Conservation (phyloP, 2,329 filamentous ascomycete genomes). For the Cladophialophora bantiana region DNA sequence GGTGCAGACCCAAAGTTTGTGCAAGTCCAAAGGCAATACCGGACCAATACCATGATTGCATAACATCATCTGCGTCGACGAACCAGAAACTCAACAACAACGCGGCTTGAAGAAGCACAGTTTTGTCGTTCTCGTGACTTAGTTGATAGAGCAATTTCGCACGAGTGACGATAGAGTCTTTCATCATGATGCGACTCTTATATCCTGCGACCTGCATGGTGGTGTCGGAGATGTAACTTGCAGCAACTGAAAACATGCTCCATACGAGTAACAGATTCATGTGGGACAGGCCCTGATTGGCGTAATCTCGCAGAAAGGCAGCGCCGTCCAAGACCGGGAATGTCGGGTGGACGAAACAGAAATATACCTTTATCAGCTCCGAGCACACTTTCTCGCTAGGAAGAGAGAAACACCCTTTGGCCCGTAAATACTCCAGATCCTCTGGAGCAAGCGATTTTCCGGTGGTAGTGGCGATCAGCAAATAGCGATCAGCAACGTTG, state of each 20-base stretch:
- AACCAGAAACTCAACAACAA: constrained; percentile 9
- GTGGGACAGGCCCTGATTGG: background rate
- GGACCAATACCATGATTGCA: background rate
- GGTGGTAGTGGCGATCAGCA: background rate
- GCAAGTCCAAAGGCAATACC: background rate
- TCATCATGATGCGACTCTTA: background rate
- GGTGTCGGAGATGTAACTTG: constrained; percentile 2
- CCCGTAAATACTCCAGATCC: constrained; percentile 4
- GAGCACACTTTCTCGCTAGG: background rate
- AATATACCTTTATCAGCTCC: background rate
- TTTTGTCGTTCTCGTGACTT: constrained; percentile 5
- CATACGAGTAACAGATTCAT: constrained; percentile 6
- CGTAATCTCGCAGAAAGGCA: background rate
- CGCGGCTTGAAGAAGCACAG: background rate
- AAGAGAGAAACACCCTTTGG: constrained; percentile 12
- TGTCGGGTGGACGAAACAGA: background rate
- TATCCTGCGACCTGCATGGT: background rate
- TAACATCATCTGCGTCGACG: background rate
- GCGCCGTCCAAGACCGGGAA: background rate
- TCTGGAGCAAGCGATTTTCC: background rate
- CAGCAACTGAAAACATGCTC: constrained; percentile 9
- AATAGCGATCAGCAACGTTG: background rate
- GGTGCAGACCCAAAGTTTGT: constrained; percentile 2
- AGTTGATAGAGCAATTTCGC: background rate
- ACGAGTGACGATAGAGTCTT: constrained; percentile 1